These are phyloP conservation scores for Cnidoscolus chayamansa DNA, from an alignment of 441 rosid genomes.

Conservation along the genomic window DNA sequence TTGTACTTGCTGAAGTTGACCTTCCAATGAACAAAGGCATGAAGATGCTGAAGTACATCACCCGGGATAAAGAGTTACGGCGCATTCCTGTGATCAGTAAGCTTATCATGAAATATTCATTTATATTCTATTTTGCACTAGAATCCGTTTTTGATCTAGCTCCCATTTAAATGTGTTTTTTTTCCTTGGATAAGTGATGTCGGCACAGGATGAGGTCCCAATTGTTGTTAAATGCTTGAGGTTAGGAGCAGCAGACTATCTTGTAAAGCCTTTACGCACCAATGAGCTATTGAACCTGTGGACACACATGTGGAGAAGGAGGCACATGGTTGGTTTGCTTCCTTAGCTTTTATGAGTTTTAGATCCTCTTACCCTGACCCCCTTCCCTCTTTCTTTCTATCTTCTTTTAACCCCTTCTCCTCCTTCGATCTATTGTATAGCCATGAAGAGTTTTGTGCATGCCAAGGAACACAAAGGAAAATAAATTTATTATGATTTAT, in stretches of 20 bases:
- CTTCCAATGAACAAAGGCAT: constrained; percentile 93
- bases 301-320: constrained; percentile 99
- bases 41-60: constrained; percentile 90
- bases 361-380: too few relatives aligned
- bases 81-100: constrained; percentile 96
- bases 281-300: constrained; percentile 92
- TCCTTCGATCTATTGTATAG: neutral
- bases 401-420: neutral
- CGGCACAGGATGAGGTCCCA: constrained; percentile 92
- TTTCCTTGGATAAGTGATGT: constrained; percentile 71
- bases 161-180: constrained; percentile 23
- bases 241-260: constrained; percentile 76
- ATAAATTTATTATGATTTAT: too few relatives aligned
- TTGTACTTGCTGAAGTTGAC: constrained; percentile 92
- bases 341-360: neutral
- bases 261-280: constrained; percentile 77
- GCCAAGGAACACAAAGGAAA: neutral
- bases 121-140: neutral
- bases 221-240: constrained; percentile 93
- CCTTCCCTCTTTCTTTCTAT: too few relatives aligned
- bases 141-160: constrained; percentile 6
- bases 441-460: neutral
- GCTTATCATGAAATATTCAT: constrained; percentile 31
- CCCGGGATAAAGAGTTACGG: constrained; percentile 68
- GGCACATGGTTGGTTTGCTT: constrained; percentile 75